These are phyloP conservation scores for Lachnellula suecica DNA, from an alignment of 2,329 filamentous ascomycete species.

Conservation along the genomic window DNA sequence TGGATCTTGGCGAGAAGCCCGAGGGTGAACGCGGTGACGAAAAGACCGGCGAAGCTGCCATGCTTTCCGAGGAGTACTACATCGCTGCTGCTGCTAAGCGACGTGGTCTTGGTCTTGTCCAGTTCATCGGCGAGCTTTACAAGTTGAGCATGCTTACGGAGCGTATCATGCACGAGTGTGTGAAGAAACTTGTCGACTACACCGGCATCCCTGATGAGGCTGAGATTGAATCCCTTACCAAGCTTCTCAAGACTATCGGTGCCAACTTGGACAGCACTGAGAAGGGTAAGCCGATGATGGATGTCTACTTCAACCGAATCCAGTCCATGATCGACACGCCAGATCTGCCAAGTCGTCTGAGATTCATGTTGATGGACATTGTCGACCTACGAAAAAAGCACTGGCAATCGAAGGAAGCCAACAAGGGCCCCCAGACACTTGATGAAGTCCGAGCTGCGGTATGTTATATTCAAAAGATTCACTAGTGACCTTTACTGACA, in stretches of 20 bases:
- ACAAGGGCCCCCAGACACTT: constrained; percentile 97
- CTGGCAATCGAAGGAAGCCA: constrained; percentile 85
- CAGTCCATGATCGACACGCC: constrained; percentile 76
- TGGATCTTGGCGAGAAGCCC: constrained; percentile 76
- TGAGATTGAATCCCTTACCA: constrained; percentile 92
- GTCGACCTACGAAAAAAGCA: constrained; percentile 74
- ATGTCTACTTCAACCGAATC: constrained; percentile 91
- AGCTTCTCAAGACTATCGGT: constrained; percentile 89
- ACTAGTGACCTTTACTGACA: constrained; percentile 26
- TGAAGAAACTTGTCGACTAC: constrained; percentile 95
- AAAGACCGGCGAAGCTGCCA: constrained; percentile 68
- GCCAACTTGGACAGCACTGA: constrained; percentile 79
- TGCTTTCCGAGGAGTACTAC: constrained; percentile 98
- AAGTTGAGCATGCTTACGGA: constrained; percentile 98
- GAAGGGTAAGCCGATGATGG: constrained; percentile 83
- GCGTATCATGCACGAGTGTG: constrained; percentile 99
- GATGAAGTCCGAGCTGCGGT: constrained; percentile 84
- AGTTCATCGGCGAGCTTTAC: constrained; percentile 99
- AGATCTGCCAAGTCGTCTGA: constrained; percentile 80
- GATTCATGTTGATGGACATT: constrained; percentile 96
- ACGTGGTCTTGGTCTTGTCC: constrained; percentile 93
- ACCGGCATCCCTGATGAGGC: constrained; percentile 91
- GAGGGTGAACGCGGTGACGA: constrained; percentile 60
- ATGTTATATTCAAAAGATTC: constrained; percentile 33
- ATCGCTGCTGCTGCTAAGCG: constrained; percentile 90